Base-by-base conservation (phyloP, 2,329 filamentous ascomycete genomes). In the Diaporthe citriasiana region DNA sequence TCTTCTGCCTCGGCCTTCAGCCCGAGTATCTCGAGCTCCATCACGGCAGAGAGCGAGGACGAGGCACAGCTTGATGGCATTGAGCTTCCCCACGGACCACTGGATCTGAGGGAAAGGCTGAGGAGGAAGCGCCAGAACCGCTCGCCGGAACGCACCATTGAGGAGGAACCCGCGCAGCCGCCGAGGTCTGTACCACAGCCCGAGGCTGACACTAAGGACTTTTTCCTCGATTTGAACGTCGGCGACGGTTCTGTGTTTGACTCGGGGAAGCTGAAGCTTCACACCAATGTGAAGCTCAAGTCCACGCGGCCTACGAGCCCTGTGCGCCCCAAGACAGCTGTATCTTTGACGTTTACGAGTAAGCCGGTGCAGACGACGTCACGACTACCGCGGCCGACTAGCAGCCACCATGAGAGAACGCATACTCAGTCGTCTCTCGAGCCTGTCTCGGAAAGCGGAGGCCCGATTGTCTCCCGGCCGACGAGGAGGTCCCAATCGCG, bases 231-330 rank as follows among this genome's bases (percentile, higher is more conserved):
- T 53, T 89, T 99, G 74, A 97, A 98, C 73, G 90, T 98, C 80
- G 95, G 94, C 47, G 92, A 94, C 78, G 94, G 92, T 8, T 93
- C 96, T 77, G 89, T 94, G 22, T 95, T 98, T 79, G 92, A 95
- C 79, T 90, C 93, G 3, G 91, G 89, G 73, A 98, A 96, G 82
- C 88, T 95, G 56, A 96, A 93, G 0, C 86, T 98, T 25, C 97
- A 98, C 82, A 95, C 94, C 76, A 98, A 99, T 81, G 90, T 99
- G 77, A 95, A 96, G 81, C 89, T 97, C 79, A 98, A 97, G 83
- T 90, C 92, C 77, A 86, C 90, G 76, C 88, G 91, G 70, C 88
- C 91, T 27, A 85, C 89, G 19, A 95, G 94, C 77, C 93, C 95
- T 60, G 89, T 89, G 30, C 90, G 94, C 76, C 90, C 90, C 27